A percentile compares a stretch with the other conserved stretches of the same genome.
phyloP scores from a whole-genome alignment of 2,329 filamentous ascomycete genomes.

The Fusarium globosum region DNA sequence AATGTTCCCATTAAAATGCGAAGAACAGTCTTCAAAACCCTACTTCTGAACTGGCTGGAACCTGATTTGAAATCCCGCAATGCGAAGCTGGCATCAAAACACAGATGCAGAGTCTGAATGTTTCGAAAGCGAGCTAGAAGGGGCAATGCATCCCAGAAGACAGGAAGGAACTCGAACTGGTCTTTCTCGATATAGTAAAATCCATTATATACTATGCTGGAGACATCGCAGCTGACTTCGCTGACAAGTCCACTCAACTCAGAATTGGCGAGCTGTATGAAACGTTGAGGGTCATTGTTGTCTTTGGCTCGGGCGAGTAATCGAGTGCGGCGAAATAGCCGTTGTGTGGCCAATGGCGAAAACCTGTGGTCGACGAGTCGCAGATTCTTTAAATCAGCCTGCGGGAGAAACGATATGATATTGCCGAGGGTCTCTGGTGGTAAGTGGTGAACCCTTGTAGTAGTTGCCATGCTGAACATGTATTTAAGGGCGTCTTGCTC shows the following conservation, averaged over 20 bases:
- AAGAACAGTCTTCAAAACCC: neutral
- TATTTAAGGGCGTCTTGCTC: too few relatives aligned
- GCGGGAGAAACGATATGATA: neutral
- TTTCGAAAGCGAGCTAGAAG: neutral
- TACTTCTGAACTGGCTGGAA: neutral
- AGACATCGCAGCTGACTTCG: neutral
- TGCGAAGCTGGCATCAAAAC: neutral
- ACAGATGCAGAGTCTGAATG: neutral
- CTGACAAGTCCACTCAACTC: neutral
- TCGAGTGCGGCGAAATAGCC: neutral
- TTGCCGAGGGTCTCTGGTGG: neutral
- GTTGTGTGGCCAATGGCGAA: neutral
- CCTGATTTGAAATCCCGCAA: rapidly evolving
- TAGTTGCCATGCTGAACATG: neutral
- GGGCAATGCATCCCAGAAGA: neutral
- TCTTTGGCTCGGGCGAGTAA: neutral
- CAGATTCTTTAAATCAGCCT: neutral
- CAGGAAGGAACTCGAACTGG: neutral
- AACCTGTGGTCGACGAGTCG: neutral
- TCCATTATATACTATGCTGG: neutral
- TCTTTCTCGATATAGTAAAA: neutral
- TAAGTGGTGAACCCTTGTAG: neutral
- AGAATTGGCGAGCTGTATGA: neutral
- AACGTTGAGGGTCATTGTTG: neutral
- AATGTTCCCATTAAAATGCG: neutral